phyloP scores from a whole-genome alignment of 1,284 basidiomycete genomes.

The Chalciporus sp. region DNA sequence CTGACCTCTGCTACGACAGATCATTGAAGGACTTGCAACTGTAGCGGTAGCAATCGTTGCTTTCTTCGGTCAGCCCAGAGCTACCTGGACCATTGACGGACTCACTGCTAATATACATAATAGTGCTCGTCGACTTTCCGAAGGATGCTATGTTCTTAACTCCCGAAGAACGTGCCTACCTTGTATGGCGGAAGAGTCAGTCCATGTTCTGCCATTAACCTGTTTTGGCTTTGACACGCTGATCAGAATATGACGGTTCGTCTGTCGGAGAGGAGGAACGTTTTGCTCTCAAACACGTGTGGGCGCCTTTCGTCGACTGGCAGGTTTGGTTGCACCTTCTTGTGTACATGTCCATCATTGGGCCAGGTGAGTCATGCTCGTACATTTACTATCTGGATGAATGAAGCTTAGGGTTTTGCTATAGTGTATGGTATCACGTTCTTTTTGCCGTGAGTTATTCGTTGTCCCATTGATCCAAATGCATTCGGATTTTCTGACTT shows the following conservation, averaged over 20 bases:
- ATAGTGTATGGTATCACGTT: constrained; percentile 61
- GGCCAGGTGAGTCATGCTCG: constrained; percentile 49
- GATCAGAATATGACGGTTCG: constrained; percentile 55
- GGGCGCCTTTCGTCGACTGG: constrained; percentile 63
- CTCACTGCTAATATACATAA: neutral
- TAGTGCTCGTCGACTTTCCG: constrained; percentile 53
- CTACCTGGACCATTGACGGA: neutral
- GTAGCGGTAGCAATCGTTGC: constrained; percentile 35
- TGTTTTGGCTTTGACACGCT: neutral
- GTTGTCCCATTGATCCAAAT: neutral
- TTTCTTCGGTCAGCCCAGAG: constrained; percentile 28
- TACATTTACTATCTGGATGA: neutral
- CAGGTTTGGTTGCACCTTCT: constrained; percentile 46
- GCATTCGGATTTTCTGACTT: neutral
- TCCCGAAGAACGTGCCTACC: constrained; percentile 45
- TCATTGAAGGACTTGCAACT: constrained; percentile 45
- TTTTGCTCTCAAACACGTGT: constrained; percentile 55
- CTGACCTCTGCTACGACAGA: constrained; percentile 26
- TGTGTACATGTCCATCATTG: constrained; percentile 61
- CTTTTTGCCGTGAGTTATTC: constrained; percentile 59
- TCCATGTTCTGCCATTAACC: neutral
- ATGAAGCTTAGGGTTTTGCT: constrained; percentile 7
- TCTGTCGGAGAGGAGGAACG: constrained; percentile 67
- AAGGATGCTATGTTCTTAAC: constrained; percentile 50
- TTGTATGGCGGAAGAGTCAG: constrained; percentile 59